Conservation (phyloP, 2,329 filamentous ascomycete genomes). For the Cytospora piceicola region DNA sequence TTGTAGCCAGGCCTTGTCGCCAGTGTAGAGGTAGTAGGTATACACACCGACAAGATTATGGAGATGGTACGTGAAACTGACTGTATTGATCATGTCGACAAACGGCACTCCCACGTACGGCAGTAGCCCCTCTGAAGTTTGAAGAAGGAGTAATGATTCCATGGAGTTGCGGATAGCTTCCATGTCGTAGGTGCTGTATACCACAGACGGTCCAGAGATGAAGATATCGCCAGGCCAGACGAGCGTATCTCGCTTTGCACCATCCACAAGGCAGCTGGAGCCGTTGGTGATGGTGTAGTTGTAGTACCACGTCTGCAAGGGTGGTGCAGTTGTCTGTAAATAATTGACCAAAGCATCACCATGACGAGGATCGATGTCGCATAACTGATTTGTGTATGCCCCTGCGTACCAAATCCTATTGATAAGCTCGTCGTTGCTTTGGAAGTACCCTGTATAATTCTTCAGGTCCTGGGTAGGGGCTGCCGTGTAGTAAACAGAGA, state of each 20-base stretch:
- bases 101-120: constrained; percentile 56
- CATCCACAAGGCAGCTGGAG: constrained; percentile 48
- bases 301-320: constrained; percentile 34
- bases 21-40: constrained; percentile 61
- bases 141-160: constrained; percentile 51
- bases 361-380: constrained; percentile 42
- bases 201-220: constrained; percentile 57
- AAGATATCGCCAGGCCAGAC: constrained; percentile 67
- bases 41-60: constrained; percentile 62
- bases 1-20: constrained; percentile 52
- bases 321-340: constrained; percentile 25
- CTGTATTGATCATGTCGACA: constrained; percentile 30
- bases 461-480: constrained; percentile 50
- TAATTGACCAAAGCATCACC: constrained; percentile 42
- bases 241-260: constrained; percentile 61
- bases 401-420: constrained; percentile 62
- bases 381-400: constrained; percentile 54
- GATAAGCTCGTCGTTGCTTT: constrained; percentile 53
- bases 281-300: constrained; percentile 41
- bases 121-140: constrained; percentile 42
- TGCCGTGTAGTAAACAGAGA: constrained; percentile 47
- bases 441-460: constrained; percentile 58
- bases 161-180: constrained; percentile 54
- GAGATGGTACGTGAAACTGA: constrained; percentile 61
- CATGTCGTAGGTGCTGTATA: constrained; percentile 58